phyloP scores from a whole-genome alignment of 1,284 basidiomycete genomes.

The Meira nashicola region DNA sequence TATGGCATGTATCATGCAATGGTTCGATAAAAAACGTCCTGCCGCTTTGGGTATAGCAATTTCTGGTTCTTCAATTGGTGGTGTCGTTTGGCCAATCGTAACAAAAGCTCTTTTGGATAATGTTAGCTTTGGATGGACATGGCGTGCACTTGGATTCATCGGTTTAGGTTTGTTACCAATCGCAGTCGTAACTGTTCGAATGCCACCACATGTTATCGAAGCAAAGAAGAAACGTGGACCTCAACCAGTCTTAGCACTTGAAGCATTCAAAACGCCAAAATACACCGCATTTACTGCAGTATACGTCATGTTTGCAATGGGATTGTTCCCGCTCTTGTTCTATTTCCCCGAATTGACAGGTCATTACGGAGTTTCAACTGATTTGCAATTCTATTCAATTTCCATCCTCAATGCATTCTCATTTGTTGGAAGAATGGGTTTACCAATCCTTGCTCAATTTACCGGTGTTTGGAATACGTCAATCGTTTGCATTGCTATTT shows the following conservation, averaged over 20 bases:
- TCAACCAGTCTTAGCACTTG: neutral
- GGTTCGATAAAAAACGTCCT: neutral
- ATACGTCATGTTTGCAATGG: neutral
- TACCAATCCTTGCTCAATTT: neutral
- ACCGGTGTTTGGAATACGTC: neutral
- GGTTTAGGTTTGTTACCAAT: neutral
- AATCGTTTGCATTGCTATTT: neutral
- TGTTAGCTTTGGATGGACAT: slow-evolving; percentile 5
- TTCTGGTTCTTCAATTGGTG: slow-evolving; percentile 1
- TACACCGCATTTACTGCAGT: neutral
- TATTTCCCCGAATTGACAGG: neutral
- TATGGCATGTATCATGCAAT: neutral
- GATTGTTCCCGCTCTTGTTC: neutral
- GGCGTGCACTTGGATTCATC: slow-evolving; percentile 1
- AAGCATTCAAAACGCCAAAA: neutral
- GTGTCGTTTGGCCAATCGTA: slow-evolving; percentile 2
- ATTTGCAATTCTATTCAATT: slow-evolving; percentile 5
- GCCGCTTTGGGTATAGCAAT: neutral
- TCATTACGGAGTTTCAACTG: neutral
- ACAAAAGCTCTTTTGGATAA: neutral
- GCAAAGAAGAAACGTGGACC: neutral
- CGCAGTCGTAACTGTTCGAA: neutral
- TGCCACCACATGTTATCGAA: neutral
- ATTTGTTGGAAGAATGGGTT: neutral
- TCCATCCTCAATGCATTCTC: slow-evolving; percentile 4